Base-by-base conservation (phyloP, 768 basidiomycete genomes). In the Naganishia randhawae region DNA sequence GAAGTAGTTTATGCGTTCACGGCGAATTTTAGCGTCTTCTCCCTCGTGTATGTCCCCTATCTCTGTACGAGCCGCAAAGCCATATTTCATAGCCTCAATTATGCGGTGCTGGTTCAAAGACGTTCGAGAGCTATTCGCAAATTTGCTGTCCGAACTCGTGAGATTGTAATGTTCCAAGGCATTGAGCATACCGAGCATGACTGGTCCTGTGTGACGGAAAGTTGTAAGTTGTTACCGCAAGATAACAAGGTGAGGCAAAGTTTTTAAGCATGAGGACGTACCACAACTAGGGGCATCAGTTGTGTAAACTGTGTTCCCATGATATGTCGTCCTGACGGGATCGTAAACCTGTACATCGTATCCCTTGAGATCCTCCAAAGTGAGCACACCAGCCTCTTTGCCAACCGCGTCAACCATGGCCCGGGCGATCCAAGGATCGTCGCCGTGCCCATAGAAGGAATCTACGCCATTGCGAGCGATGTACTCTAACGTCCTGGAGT, bases 161-260 rank as follows among this genome's bases (percentile, higher is more conserved):
- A 77, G 67, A 19, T 75, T 73, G 72, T 85, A 97, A n/a, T 84
- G 83, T 75, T 96, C 93, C 52, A 95, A 81, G 22, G 93, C 77
- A 76, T 97, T 96, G n/a, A 98, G 82, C 84, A 97, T 89, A 76
- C 92, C 89, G 45, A 96, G 81, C 48, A 98, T 81, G n/a, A 90
- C 90, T 8, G 69, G 69, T 45, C 68, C 68, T 68, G 48, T 19
- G 31, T 41, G 8, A n/a, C n/a, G n/a, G 3, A 25, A 48, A 50
- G 14, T 31, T 14, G 19, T 13, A 51, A 17, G n/a, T 54, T 17
- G 42, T 27, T 48, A 65, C 29, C 22, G 14, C 16, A 25, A n/a
- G 31, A 50, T 7, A 35, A 25, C 7, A 11, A n/a, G 8, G 14
- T 9, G 55, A 32, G 8, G 33, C 17, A 37, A 50, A 39, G 35